Percentiles rank a stretch among this genome's conserved stretches.
Conservation (phyloP, 371 early-diverging fungal genomes). For the Dichotomocladium elegans region DNA sequence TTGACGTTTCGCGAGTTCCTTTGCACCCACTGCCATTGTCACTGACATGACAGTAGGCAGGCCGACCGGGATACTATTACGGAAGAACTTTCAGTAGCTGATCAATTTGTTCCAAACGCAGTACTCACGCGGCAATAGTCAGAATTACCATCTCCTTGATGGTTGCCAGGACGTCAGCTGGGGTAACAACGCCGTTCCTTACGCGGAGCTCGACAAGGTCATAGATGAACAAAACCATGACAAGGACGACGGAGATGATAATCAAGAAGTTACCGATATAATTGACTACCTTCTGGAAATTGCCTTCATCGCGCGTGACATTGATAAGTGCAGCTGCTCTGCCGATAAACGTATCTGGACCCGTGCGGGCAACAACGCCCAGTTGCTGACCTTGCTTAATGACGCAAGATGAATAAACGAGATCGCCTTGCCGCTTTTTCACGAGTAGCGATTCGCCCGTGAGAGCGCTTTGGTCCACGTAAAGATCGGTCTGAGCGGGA, state of each 20-base stretch:
- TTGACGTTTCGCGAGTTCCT: conserved; percentile 86
- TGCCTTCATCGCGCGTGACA: conserved; percentile 79
- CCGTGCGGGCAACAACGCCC: conserved; percentile 86
- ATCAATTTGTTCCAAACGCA: neutral
- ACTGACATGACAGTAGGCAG: conserved; percentile 96
- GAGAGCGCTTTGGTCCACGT: conserved; percentile 93
- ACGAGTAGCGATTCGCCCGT: conserved; percentile 94
- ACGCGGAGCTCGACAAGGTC: conserved; percentile 52
- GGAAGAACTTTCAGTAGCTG: neutral
- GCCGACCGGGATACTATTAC: conserved; percentile 83
- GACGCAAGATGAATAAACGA: conserved; percentile 86
- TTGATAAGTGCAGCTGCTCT: conserved; percentile 87
- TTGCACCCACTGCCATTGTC: conserved; percentile 95
- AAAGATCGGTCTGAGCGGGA: conserved; percentile 68
- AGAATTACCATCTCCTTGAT: conserved; percentile 84
- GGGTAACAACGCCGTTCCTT: conserved; percentile 27
- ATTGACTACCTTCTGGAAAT: conserved; percentile 91
- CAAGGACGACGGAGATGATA: conserved; percentile 75
- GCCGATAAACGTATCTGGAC: conserved; percentile 87
- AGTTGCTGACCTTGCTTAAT: conserved; percentile 89
- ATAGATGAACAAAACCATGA: conserved; percentile 76
- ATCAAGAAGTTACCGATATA: conserved; percentile 92
- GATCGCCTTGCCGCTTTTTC: conserved; percentile 74
- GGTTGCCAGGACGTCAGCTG: conserved; percentile 53
- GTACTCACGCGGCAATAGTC: conserved; percentile 83